These are phyloP conservation scores for Aspergillus ochraceoroseus DNA, from an alignment of 2,329 filamentous ascomycete species.

Conservation along the genomic window DNA sequence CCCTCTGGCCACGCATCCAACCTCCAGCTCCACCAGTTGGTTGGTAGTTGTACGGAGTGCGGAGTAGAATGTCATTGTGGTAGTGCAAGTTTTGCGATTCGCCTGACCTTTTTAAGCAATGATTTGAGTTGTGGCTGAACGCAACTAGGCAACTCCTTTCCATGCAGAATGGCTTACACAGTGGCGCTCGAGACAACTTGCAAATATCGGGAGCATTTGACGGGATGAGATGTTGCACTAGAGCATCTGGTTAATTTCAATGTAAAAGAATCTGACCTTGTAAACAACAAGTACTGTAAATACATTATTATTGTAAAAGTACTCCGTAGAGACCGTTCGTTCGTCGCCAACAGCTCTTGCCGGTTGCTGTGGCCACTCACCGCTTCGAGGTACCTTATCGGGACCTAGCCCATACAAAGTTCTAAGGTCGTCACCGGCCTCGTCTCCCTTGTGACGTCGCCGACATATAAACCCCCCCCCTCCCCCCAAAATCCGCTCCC, in stretches of 20 bases:
- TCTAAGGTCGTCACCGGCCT: constrained; percentile 10
- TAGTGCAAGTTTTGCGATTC: background rate
- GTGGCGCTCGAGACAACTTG: constrained; percentile 14
- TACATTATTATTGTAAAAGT: too few species aligned
- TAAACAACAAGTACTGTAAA: too few species aligned
- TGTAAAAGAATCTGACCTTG: background rate
- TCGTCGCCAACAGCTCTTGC: too few species aligned
- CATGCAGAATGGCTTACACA: constrained; percentile 9
- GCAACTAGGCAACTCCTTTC: constrained; percentile 19
- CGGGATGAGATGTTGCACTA: background rate
- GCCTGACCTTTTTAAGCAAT: too few species aligned
- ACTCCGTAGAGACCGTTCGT: too few species aligned
- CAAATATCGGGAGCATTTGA: too few species aligned
- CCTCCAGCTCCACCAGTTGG: too few species aligned
- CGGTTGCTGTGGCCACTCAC: too few species aligned
- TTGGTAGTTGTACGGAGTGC: too few species aligned
- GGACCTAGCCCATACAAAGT: too few species aligned
- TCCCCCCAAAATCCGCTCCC: constrained; percentile 5
- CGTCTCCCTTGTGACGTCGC: constrained; percentile 22
- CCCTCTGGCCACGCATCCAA: too few species aligned
- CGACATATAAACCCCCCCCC: constrained; percentile 12
- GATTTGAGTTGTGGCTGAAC: constrained; percentile 18
- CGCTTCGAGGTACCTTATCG: constrained; percentile 6
- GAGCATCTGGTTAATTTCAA: background rate
- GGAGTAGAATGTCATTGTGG: background rate